Base-by-base conservation (phyloP, 768 basidiomycete genomes). In the Leccinum rimulosum region DNA sequence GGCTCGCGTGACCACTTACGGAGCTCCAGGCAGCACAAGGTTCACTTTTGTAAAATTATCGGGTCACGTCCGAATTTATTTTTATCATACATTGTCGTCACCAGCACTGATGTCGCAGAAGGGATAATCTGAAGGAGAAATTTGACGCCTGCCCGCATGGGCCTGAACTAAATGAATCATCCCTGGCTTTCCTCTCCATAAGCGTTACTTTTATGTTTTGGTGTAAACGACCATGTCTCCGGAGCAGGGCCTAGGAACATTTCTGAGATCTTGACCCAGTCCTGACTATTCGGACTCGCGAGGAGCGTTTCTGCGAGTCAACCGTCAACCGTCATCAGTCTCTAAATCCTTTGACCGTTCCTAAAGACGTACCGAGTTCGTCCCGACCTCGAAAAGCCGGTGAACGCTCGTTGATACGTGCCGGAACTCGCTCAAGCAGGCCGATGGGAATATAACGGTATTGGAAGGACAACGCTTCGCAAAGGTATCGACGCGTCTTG, bases 401-500 rank as follows among this genome's bases (percentile, higher is more conserved):
- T 0, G 95, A 86, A 11, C 97, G 85, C 57, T 98, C 95, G 69
- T 98, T 98, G 64, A 99, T 85, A 59, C 82, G 80, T 3, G 80
- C 83, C 0, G 96, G 95, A 27, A 95, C 76, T 1, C 69, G 76
- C 71, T 99, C 95, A 19, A 98, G 82, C 7, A 99, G 76, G 0
- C 97, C 97, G 50, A 98, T 88, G 7, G 97, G 97, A 50, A 98
- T 78, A 70, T 99, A 99, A 49, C 97, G 92, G 72, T 96, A 89
- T 68, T 95, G 93, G 81, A 98, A 99, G 0, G 94, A 96, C 2
- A 99, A 80, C 0, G 93, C 88, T 75, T 98, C 97, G 71, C 93
- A 95, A 12, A 98, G 84, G 76, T 95, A 99, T 57, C 97, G 82
- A 27, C 97, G 84, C 0, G 95, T 89, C 10, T 90, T 87, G 75